Evolutionary conservation across 2,329 filamentous ascomycete species (phyloP), one percentile per base, ranked within the genome.

Genomic region (Botrytis aclada): DNA sequence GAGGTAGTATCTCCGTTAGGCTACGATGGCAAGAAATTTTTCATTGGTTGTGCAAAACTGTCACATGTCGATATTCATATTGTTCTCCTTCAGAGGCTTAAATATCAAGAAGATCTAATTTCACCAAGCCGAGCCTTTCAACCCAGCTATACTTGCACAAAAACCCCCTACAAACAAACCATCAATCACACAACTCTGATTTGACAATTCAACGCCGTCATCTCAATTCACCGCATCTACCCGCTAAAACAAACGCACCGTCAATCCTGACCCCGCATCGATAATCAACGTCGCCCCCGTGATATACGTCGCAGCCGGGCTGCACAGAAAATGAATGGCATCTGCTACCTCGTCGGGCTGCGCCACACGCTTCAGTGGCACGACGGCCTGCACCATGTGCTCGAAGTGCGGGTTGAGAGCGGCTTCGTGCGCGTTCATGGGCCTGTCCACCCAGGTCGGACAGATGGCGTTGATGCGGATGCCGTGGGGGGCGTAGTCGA

Each of bases 291-390:
- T 69, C 67, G 79, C 75, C 0, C 77, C 79, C 0, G 75, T 78
- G 64, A 80, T 72, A 74, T 77, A 79, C 7, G 67, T 74, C 2
- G 69, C 45, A 25, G 62, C 73, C 14, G 73, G 74, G n/a, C 76
- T 72, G 25, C 67, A 69, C 71, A 86, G 76, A 65, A 84, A 86
- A 0, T 78, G 80, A 39, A 86, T 82, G 0, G 81, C 80, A 65
- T 82, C 81, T 0, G 85, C 85, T 71, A 87, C 81, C 75, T 87
- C 85, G 61, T 86, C 83, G 0, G 85, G 83, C 6, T 41, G 22
- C 16, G 71, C 71, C 37, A 72, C 67, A 14, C 70, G 32, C 37
- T 64, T 56, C 22, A 67, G 41, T 9, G 63, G 70, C n/a, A 69
- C 62, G 39, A 37, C 70, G 37, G 47, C 47, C 16, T 67, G 32